A percentile compares a stretch with the other conserved stretches of the same genome.
Evolutionary conservation across 192 early-diverging fungal species (phyloP).

Genomic region (Coemansia sp.): DNA sequence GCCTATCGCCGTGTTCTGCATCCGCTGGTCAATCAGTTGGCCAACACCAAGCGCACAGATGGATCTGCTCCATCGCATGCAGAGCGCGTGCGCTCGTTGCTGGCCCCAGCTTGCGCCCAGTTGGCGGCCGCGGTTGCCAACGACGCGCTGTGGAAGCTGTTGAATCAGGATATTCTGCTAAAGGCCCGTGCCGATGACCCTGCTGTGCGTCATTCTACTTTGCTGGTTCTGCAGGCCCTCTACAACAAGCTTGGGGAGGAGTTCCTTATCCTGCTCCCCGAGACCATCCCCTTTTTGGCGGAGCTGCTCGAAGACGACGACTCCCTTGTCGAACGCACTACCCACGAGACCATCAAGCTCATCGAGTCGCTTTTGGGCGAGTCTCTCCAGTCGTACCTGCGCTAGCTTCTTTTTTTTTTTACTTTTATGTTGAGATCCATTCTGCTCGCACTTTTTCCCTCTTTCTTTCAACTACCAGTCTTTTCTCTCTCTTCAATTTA

Average conservation of each 20-base stretch:
- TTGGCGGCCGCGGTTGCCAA: constrained; percentile 74
- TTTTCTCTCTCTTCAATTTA: not conserved
- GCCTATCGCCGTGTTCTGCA: constrained; percentile 73
- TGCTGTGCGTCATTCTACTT: constrained; percentile 67
- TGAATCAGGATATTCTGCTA: constrained; percentile 81
- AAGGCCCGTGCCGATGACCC: constrained; percentile 73
- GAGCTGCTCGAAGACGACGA: constrained; percentile 96
- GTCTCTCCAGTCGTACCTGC: constrained; percentile 80
- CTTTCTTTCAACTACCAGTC: not conserved
- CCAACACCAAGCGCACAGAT: constrained; percentile 50
- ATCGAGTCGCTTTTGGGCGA: constrained; percentile 93
- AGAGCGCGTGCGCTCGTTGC: constrained; percentile 56
- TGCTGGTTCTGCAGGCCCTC: constrained; percentile 73
- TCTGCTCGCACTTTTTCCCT: not conserved
- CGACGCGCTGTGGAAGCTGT: constrained; percentile 82
- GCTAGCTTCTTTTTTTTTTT: constrained; percentile 42
- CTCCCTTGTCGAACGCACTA: constrained; percentile 73
- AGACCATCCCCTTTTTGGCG: constrained; percentile 91
- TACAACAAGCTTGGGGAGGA: constrained; percentile 91
- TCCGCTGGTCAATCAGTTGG: constrained; percentile 75
- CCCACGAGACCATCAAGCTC: constrained; percentile 76
- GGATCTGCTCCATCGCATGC: constrained; percentile 5
- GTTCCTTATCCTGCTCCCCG: constrained; percentile 85
- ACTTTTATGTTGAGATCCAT: not conserved
- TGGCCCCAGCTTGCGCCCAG: constrained; percentile 79